Evolutionary conservation across 2,329 filamentous ascomycete genomes (phyloP).

Genomic region (Aspergillus latus): DNA sequence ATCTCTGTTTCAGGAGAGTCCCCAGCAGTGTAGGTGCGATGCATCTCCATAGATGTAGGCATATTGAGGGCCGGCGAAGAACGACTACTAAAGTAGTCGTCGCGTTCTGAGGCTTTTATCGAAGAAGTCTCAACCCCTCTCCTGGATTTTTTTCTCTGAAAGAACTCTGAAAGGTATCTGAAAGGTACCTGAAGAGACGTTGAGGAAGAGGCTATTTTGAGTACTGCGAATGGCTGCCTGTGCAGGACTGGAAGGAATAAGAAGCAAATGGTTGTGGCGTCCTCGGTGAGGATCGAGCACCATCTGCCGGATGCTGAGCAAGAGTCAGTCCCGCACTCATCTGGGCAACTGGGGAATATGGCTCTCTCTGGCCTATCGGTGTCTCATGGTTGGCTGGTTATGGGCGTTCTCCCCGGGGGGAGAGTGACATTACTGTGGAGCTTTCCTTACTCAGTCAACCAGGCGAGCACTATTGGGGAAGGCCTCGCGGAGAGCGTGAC

Average conservation of each 20-base stretch:
- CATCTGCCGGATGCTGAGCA: neutral
- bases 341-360: neutral
- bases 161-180: no score
- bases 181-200: no score
- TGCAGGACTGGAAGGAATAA: constrained; percentile 1
- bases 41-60: constrained; percentile 30
- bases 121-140: neutral
- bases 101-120: neutral
- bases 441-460: neutral
- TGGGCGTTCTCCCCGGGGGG: constrained; percentile 9
- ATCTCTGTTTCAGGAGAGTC: constrained; percentile 7
- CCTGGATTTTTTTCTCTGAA: neutral
- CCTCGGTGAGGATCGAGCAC: neutral
- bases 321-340: neutral
- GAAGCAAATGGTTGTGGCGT: neutral
- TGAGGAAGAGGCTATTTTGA: neutral
- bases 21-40: constrained; percentile 19
- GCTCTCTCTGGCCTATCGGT: neutral
- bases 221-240: neutral
- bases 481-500: neutral
- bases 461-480: constrained; percentile 8
- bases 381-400: neutral
- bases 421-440: neutral
- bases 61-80: constrained; percentile 18
- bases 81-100: neutral